Evolutionary conservation across 1,139 yeast species (phyloP).

Genomic region (Zhuliangozyma parablackwelliae): DNA sequence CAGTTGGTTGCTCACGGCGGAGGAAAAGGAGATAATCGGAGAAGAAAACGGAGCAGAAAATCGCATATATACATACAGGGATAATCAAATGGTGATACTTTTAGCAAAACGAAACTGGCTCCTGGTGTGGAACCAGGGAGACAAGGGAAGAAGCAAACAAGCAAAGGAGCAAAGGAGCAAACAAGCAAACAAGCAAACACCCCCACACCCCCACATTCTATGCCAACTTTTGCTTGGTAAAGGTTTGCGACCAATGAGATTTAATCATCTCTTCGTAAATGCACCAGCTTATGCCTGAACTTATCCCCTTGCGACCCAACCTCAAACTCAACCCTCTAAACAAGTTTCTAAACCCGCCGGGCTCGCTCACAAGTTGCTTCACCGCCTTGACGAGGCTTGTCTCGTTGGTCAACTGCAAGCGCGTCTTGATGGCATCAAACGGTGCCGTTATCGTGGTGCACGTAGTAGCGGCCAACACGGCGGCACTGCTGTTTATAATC

Average conservation of each 20-base stretch:
- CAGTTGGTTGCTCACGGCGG: no score
- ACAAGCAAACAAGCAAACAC: no score
- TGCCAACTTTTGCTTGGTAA: constrained; percentile 4
- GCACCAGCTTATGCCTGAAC: constrained; percentile 97
- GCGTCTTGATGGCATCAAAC: constrained; percentile 88
- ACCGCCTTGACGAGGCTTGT: constrained; percentile 25
- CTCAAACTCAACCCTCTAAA: constrained; percentile 84
- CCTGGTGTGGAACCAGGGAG: no score
- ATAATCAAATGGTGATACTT: no score
- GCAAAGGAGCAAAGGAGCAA: no score
- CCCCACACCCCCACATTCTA: not conserved
- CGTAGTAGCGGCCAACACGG: constrained; percentile 67
- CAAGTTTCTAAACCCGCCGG: constrained; percentile 57
- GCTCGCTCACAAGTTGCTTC: constrained; percentile 38
- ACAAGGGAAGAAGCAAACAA: no score
- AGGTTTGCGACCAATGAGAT: constrained; percentile 8
- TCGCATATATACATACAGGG: not conserved
- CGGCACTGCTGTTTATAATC: constrained; percentile 63
- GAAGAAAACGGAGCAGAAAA: not conserved
- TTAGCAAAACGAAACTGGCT: no score
- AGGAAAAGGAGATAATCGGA: not conserved
- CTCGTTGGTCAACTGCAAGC: constrained; percentile 59
- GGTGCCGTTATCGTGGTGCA: constrained; percentile 92
- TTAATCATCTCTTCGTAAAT: constrained; percentile 84
- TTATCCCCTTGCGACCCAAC: constrained; percentile 76